Conservation (phyloP, 768 basidiomycete species). For the Termitomyces sp. region DNA sequence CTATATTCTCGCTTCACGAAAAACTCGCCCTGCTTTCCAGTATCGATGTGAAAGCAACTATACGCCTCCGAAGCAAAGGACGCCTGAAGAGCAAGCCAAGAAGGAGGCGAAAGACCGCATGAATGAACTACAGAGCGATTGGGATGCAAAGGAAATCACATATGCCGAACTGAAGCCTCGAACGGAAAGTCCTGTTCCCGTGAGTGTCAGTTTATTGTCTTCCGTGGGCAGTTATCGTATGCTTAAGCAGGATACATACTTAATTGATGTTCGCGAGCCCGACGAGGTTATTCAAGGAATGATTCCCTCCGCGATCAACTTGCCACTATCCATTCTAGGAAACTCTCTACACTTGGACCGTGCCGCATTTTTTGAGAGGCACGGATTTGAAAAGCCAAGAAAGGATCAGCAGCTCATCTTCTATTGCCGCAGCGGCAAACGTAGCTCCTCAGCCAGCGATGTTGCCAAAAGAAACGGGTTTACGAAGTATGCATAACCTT, state of each 20-base stretch:
- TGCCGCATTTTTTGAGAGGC: conserved; percentile 55
- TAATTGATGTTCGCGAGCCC: conserved; percentile 92
- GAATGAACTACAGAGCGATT: conserved; percentile 58
- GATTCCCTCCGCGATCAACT: conserved; percentile 88
- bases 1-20: conserved; percentile 5
- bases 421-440: conserved; percentile 87
- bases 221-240: conserved; percentile 8
- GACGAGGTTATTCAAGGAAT: conserved; percentile 89
- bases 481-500: conserved; percentile 52
- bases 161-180: conserved; percentile 83
- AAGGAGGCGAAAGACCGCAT: conserved; percentile 31
- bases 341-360: conserved; percentile 56
- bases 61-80: conserved; percentile 14
- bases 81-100: conserved; percentile 26
- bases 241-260: conserved; percentile 52
- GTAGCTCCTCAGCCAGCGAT: conserved; percentile 80
- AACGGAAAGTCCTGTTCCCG: conserved; percentile 71
- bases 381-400: conserved; percentile 73
- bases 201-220: conserved; percentile 24
- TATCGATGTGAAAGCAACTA: conserved; percentile 17
- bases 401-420: conserved; percentile 76
- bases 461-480: conserved; percentile 80
- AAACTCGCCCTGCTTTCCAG: conserved; percentile 4
- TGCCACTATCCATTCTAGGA: conserved; percentile 79
- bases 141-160: conserved; percentile 67